Percentiles rank a stretch among this genome's conserved stretches.
phyloP scores from a whole-genome alignment of 306 rosid genomes.

The Quercus engelmannii region DNA sequence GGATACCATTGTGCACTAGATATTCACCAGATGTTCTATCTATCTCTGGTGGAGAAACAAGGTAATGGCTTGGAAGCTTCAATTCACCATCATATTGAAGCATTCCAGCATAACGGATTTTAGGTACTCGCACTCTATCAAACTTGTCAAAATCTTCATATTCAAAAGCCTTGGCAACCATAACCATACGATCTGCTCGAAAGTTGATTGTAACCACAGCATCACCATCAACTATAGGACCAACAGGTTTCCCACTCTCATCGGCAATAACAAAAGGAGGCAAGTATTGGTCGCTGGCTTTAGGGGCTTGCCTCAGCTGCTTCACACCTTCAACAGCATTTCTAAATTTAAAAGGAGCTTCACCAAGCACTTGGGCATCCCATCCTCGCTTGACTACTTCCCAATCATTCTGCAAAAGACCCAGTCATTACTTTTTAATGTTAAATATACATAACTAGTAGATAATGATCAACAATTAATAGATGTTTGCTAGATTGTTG shows the following conservation, averaged over 20 bases:
- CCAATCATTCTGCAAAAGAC: constrained; percentile 86
- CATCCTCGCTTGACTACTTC: constrained; percentile 95
- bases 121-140: constrained; percentile 83
- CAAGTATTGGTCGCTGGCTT: constrained; percentile 82
- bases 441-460: background rate
- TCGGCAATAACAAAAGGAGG: constrained; percentile 94
- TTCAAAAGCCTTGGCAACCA: constrained; percentile 96
- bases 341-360: constrained; percentile 81
- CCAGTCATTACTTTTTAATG: background rate
- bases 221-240: constrained; percentile 96
- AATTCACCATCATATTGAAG: constrained; percentile 96
- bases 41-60: constrained; percentile 93
- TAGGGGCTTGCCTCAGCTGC: constrained; percentile 65
- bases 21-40: constrained; percentile 99
- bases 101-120: constrained; percentile 95
- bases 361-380: constrained; percentile 99
- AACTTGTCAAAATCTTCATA: constrained; percentile 85
- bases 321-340: constrained; percentile 82
- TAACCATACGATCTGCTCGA: constrained; percentile 94
- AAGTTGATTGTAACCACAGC: constrained; percentile 95
- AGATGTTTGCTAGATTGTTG: no score
- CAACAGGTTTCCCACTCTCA: constrained; percentile 77
- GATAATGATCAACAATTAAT: background rate
- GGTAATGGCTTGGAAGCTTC: constrained; percentile 89
- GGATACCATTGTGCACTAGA: constrained; percentile 75